Percentiles rank a stretch among this genome's conserved stretches.
phyloP scores from a whole-genome alignment of 306 rosid genomes.

The Citrullus mucosospermus region DNA sequence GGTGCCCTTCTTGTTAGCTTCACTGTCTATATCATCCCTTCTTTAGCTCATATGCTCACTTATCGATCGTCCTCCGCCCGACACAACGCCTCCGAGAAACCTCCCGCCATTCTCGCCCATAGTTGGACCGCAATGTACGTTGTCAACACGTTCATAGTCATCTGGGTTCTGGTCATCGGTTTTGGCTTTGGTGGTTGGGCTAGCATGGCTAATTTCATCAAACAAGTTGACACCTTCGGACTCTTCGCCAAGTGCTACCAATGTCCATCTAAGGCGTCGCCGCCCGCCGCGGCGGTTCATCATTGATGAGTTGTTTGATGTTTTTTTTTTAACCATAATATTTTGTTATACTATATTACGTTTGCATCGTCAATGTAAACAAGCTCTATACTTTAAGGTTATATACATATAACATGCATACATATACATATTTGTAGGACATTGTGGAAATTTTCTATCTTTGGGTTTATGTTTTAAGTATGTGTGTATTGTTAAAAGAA shows the following conservation, averaged over 20 bases:
- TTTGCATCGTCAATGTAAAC: neutral
- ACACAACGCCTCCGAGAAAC: constrained; percentile 52
- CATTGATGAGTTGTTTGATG: neutral
- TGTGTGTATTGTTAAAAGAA: neutral
- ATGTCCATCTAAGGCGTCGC: constrained; percentile 14
- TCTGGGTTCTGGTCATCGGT: constrained; percentile 43
- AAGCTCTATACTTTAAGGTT: neutral
- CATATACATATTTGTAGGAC: neutral
- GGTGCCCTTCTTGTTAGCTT: constrained; percentile 64
- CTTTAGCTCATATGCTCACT: constrained; percentile 57
- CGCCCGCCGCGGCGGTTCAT: constrained; percentile 3
- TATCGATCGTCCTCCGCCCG: constrained; percentile 48
- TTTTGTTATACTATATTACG: neutral
- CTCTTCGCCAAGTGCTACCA: constrained; percentile 56
- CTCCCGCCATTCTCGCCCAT: constrained; percentile 23
- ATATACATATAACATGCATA: neutral
- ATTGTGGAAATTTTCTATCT: neutral
- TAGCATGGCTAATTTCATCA: constrained; percentile 46
- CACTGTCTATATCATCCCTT: constrained; percentile 59
- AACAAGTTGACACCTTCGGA: constrained; percentile 44
- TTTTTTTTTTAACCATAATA: neutral
- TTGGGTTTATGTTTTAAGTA: neutral
- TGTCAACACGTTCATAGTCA: constrained; percentile 36
- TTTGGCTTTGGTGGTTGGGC: constrained; percentile 76
- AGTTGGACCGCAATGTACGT: constrained; percentile 40